A percentile compares a stretch with the other conserved stretches of the same genome.
phyloP scores from a whole-genome alignment of 352 stramenopile species.

The Pythium rishiriense region DNA sequence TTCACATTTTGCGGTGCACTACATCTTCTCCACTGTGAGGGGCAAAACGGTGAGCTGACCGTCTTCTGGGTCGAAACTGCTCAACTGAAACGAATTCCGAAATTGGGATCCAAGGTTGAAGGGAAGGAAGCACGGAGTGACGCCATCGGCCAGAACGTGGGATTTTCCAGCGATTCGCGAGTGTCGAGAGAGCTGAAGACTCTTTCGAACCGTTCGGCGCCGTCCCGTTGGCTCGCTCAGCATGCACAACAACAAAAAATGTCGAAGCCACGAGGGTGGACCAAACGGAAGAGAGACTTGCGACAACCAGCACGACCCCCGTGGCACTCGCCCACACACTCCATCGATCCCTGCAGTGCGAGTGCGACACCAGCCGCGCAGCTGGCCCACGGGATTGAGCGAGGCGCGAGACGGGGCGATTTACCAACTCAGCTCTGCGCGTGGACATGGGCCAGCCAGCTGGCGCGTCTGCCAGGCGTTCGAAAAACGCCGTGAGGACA shows the following conservation, averaged over 20 bases:
- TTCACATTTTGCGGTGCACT: background rate
- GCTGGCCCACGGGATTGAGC: slow-evolving; percentile 12
- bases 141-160: slow-evolving; percentile 14
- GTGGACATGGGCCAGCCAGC: background rate
- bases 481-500: slow-evolving; percentile 12
- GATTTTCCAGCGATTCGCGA: background rate
- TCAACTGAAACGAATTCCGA: background rate
- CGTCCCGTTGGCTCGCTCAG: background rate
- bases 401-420: background rate
- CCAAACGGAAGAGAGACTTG: background rate
- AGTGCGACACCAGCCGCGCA: slow-evolving; percentile 2
- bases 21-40: background rate
- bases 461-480: slow-evolving; percentile 11
- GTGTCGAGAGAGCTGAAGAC: slow-evolving; percentile 12
- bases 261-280: background rate
- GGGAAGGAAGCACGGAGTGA: slow-evolving; percentile 14
- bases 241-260: background rate
- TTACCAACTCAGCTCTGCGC: slow-evolving; percentile 2
- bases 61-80: background rate
- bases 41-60: background rate
- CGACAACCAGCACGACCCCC: background rate
- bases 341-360: background rate
- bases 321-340: background rate
- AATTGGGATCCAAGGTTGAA: slow-evolving; percentile 4
- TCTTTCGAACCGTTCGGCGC: background rate